Evolutionary conservation across 805 yeast genomes (phyloP), one percentile per base, ranked within the genome.

Genomic region (Ogataea pini): DNA sequence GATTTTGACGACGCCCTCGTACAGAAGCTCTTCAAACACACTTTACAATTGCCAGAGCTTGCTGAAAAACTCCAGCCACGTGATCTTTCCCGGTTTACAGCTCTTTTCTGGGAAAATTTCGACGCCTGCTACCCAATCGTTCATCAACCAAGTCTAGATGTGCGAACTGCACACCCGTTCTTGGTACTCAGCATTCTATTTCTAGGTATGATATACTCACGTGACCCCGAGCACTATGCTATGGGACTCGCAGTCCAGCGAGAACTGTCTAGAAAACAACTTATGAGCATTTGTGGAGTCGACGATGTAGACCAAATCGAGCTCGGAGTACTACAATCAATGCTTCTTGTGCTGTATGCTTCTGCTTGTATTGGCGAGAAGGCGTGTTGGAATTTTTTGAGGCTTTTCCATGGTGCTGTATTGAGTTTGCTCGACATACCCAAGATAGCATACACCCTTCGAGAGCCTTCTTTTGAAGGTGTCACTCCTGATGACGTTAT

Each of bases 41-140:
- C 53, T 20, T 27, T 46, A 4, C 20, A 22, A 4, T 31, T 40
- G 10, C 45, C 48, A 10, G 25, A 46, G 19, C 36, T 33, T 9
- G 37, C 36, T 14, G 36, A 27, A 9, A 7, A 41, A 4, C 39
- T 54, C 38, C 48, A 44, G 7, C 18, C 49, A 2, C 34, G 22
- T 7, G 40, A 49, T 10, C 34, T 60, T 2, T 44, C 55, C 19
- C 22, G 18, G 8, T 70, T 62, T 47, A 42, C 69, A 8, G 51
- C 55, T 9, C 56, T 57, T 8, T 71, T 61, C 50, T 74, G 77
- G 76, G 50, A 51, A 4, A 56, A 62, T 36, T 72, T 72, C 47
- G 68, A 64, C 51, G 53, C 66, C 9, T 58, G 63, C 20, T 73
- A 64, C 50, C 78, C 78, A 1, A 62, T 73, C 9, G 59, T 73